phyloP scores from a whole-genome alignment of 2,329 filamentous ascomycete species.

The Eutypa lata region DNA sequence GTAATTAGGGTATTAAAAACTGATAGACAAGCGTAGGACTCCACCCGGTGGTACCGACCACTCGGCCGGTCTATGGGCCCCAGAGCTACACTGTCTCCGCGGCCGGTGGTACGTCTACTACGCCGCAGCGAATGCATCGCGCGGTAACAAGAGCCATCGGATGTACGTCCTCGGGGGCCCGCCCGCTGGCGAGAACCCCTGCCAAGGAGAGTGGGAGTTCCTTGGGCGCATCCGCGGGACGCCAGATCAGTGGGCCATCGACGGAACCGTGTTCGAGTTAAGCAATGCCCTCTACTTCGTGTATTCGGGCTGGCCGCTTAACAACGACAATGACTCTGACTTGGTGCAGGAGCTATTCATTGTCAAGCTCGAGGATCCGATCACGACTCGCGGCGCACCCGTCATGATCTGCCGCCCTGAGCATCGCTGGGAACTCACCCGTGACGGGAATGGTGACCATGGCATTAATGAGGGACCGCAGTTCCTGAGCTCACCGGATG shows the following conservation, averaged over 20 bases:
- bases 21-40: constrained; percentile 17
- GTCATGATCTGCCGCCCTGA: constrained; percentile 20
- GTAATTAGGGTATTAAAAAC: neutral
- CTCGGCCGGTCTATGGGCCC: constrained; percentile 31
- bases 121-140: constrained; percentile 23
- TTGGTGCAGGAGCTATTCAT: constrained; percentile 28
- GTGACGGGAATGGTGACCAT: constrained; percentile 23
- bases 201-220: constrained; percentile 27
- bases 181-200: constrained; percentile 21
- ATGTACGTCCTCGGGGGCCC: constrained; percentile 31
- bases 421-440: constrained; percentile 28
- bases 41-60: constrained; percentile 26
- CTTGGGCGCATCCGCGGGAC: constrained; percentile 24
- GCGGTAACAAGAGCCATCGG: constrained; percentile 29
- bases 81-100: constrained; percentile 27
- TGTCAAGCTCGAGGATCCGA: constrained; percentile 22
- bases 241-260: constrained; percentile 31
- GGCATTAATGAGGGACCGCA: constrained; percentile 33
- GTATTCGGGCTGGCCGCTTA: constrained; percentile 30
- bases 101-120: constrained; percentile 33
- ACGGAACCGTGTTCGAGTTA: constrained; percentile 29
- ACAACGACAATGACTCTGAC: constrained; percentile 14
- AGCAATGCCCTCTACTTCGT: constrained; percentile 24
- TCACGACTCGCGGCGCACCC: constrained; percentile 12
- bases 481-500: constrained; percentile 26